Evolutionary conservation across 2,329 filamentous ascomycete genomes (phyloP).

Genomic region (Zalaria obscura): DNA sequence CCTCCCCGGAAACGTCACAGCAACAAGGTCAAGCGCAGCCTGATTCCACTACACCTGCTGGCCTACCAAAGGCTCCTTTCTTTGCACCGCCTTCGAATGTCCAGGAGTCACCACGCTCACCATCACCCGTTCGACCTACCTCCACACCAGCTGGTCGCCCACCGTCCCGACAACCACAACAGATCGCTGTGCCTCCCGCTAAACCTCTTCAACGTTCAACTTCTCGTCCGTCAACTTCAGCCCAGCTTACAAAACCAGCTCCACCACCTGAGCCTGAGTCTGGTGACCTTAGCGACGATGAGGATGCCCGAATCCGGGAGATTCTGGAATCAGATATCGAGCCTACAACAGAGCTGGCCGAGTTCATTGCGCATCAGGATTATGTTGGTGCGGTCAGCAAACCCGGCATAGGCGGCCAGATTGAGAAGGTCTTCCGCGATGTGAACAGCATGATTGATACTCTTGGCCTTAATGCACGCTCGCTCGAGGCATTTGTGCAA

Average conservation of each 20-base stretch:
- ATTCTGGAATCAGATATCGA: constrained; percentile 47
- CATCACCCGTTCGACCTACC: constrained; percentile 52
- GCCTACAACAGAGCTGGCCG: constrained; percentile 48
- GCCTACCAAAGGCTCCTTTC: constrained; percentile 6
- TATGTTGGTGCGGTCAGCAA: constrained; percentile 25
- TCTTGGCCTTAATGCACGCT: constrained; percentile 71
- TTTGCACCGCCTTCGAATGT: constrained; percentile 7
- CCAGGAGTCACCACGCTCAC: constrained; percentile 43
- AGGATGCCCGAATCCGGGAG: constrained; percentile 53
- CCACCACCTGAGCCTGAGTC: constrained; percentile 23
- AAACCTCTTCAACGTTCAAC: constrained; percentile 3
- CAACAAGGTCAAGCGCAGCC: neutral
- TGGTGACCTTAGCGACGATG: constrained; percentile 46
- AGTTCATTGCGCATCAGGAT: constrained; percentile 47
- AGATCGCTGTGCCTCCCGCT: constrained; percentile 9
- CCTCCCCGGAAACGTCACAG: constrained; percentile 1
- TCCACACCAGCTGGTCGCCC: constrained; percentile 30
- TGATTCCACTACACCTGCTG: constrained; percentile 7
- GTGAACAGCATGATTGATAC: constrained; percentile 93
- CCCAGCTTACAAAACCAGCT: constrained; percentile 12
- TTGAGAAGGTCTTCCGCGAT: constrained; percentile 51
- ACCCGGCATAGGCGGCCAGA: constrained; percentile 29
- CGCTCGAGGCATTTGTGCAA: constrained; percentile 43
- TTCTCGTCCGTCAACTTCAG: constrained; percentile 9
- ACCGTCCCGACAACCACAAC: constrained; percentile 4